These are phyloP conservation scores for Arctium minus DNA, from an alignment of 129 eudicot genomes.

Conservation along the genomic window DNA sequence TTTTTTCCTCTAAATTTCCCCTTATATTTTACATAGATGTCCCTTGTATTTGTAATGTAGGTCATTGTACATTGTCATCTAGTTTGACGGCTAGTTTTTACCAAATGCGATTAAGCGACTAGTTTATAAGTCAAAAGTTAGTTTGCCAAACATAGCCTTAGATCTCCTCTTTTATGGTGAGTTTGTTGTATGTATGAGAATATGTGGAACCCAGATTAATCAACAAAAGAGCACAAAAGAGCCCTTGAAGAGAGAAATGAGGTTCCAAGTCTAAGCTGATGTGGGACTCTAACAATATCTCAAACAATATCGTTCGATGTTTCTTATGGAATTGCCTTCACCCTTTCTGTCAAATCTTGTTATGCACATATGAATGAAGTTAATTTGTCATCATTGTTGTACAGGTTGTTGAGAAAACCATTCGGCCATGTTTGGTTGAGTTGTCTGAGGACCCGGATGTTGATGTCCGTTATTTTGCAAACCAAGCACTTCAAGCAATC, in stretches of 20 bases:
- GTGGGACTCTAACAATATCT: not conserved
- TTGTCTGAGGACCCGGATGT: constrained; percentile 88
- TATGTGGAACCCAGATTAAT: not conserved
- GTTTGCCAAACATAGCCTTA: not conserved
- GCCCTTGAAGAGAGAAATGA: not conserved
- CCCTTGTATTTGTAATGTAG: not conserved
- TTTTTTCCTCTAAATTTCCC: too few species aligned
- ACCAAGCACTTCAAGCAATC: constrained; percentile 74
- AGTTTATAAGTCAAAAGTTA: not conserved
- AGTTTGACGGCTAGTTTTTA: not conserved
- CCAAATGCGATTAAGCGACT: not conserved
- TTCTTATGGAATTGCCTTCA: not conserved
- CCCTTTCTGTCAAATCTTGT: not conserved
- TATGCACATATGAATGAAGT: not conserved
- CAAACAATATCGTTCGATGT: not conserved
- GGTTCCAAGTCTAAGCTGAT: not conserved
- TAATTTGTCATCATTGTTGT: not conserved
- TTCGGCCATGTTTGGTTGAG: constrained; percentile 66
- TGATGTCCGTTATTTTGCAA: constrained; percentile 83
- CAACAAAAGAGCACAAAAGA: not conserved
- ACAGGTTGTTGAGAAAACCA: constrained; percentile 71
- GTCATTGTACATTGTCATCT: not conserved
- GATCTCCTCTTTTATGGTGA: not conserved
- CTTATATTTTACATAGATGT: not conserved
- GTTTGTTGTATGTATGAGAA: too few species aligned